Conservation (phyloP, 2,329 filamentous ascomycete species). For the Plenodomus tracheiphilus region DNA sequence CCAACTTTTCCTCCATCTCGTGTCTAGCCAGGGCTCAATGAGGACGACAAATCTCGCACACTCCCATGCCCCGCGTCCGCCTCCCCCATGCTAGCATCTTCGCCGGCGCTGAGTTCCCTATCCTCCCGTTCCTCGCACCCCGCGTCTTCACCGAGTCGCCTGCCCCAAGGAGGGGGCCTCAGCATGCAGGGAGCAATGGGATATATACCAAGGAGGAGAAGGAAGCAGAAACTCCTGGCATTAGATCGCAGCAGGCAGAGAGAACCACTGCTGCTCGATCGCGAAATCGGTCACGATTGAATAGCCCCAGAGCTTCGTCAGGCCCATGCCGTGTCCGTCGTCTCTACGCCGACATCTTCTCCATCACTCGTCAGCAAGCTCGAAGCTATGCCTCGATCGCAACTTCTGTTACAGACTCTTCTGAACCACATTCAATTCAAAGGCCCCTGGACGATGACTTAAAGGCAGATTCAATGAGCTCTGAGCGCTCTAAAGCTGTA, state of each 20-base stretch:
- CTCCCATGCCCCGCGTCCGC: constrained; percentile 40
- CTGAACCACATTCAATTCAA: background rate
- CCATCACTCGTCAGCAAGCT: constrained; percentile 17
- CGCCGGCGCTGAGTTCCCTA: constrained; percentile 33
- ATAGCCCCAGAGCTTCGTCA: background rate
- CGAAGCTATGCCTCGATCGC: constrained; percentile 10
- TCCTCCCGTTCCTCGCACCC: constrained; percentile 47
- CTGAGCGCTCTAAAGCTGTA: constrained; percentile 7
- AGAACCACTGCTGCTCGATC: background rate
- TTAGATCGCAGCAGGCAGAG: background rate
- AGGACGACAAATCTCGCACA: constrained; percentile 17
- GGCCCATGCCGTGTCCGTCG: constrained; percentile 3
- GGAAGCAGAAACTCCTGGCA: too few species aligned
- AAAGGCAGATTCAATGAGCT: background rate
- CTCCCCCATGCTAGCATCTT: constrained; percentile 36
- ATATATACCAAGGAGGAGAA: too few species aligned
- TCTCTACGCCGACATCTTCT: constrained; percentile 32
- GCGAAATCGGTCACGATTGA: too few species aligned
- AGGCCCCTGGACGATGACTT: background rate
- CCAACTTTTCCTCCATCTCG: constrained; percentile 24
- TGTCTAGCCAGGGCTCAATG: constrained; percentile 32
- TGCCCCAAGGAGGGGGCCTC: constrained; percentile 12
- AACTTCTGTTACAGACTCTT: too few species aligned
- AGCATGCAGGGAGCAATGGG: constrained; percentile 7
- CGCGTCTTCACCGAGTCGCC: constrained; percentile 34